Conservation (phyloP, 768 basidiomycete genomes). For the Suillus subalutaceus region DNA sequence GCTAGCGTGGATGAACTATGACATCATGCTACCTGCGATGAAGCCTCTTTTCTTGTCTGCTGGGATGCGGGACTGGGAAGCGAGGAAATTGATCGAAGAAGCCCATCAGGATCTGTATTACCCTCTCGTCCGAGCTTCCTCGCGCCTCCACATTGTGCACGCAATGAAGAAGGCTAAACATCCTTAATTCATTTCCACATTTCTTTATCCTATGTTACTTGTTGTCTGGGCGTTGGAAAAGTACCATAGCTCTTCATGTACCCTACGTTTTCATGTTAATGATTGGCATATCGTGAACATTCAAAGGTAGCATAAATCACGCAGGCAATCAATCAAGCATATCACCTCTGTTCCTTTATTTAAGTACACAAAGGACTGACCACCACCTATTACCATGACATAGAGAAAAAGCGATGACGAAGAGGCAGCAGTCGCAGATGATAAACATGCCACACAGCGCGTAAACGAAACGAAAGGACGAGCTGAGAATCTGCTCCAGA, state of each 20-base stretch:
- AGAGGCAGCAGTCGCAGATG: constrained; percentile 42
- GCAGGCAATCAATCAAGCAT: constrained; percentile 41
- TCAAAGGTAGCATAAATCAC: constrained; percentile 33
- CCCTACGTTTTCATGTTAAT: constrained; percentile 50
- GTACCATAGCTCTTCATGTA: constrained; percentile 25
- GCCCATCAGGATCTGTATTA: constrained; percentile 71
- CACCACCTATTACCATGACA: constrained; percentile 49
- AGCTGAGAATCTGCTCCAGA: constrained; percentile 44
- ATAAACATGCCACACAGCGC: constrained; percentile 38
- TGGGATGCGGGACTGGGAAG: constrained; percentile 55
- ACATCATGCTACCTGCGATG: constrained; percentile 64
- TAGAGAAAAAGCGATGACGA: constrained; percentile 38
- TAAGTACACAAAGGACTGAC: constrained; percentile 58
- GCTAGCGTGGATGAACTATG: constrained; percentile 74
- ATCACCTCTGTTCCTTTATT: constrained; percentile 59
- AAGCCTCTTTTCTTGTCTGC: constrained; percentile 58
- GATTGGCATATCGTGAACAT: constrained; percentile 28
- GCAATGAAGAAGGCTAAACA: constrained; percentile 40
- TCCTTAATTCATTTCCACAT: not conserved
- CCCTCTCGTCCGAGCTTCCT: constrained; percentile 52
- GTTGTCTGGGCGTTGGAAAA: constrained; percentile 25
- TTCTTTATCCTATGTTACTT: constrained; percentile 1
- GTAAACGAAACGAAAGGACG: constrained; percentile 53
- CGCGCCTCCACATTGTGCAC: constrained; percentile 61
- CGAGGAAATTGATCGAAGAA: constrained; percentile 57